Evolutionary conservation across 2,329 filamentous ascomycete genomes (phyloP), one percentile per base, ranked within the genome.

Genomic region (Myriangium duriaei): DNA sequence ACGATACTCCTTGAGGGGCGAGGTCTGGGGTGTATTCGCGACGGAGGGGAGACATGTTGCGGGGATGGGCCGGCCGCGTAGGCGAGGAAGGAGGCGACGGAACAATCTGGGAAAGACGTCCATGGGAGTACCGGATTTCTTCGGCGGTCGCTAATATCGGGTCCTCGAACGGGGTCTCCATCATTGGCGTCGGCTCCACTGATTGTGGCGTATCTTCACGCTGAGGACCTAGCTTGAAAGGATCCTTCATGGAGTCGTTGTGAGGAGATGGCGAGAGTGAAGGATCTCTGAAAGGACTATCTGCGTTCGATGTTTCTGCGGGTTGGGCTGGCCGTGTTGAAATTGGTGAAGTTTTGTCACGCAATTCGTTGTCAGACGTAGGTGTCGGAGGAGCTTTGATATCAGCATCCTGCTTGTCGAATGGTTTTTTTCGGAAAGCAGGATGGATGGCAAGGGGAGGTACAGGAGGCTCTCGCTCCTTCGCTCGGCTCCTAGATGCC

Each of bases 401-500:
- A 10, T 24, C 19, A n/a, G 37, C 37, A 11, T 37, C 15, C 15
- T 29, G 17, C 7, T 41, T 28, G 14, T 32, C 39, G 3, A 33
- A 37, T 9, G 35, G 16, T 11, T 31, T 15, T 16, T 51, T 45
- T 30, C 56, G 50, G 28, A 58, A 44, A 5, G 54, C 55, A 32
- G 55, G 56, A 45, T 58, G 55, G 11, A 57, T 47, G 38, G 45
- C 54, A 16, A 49, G 50, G 7, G 54, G 55, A 32, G 50, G 46
- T 11, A 46, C 11, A 11, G 39, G 39, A 6, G 19, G 60, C 15
- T 72, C 71, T 26, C 21, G 7, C 34, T 71, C 68, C 17, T 68
- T 67, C 50, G 73, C 65, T 46, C 65, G 64, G 43, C 73, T 65
- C 26, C 71, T 64, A 50, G 87, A 81, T 37, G 76, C 77, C 45